phyloP scores from a whole-genome alignment of 1,284 basidiomycete genomes.

The Lignosus rhinocerotis region DNA sequence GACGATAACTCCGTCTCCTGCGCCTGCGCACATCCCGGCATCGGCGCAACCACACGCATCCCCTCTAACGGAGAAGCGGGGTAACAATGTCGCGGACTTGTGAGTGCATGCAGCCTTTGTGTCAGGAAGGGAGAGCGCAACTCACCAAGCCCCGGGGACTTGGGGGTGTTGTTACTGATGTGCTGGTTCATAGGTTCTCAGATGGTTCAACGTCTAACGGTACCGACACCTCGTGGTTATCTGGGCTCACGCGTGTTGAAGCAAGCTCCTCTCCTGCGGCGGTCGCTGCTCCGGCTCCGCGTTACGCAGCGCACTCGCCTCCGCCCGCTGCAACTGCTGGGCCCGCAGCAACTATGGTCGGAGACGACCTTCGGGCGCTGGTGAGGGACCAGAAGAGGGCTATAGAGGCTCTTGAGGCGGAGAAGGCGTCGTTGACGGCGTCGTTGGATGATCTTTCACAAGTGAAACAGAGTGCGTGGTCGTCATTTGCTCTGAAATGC shows the following conservation, averaged over 20 bases:
- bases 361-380: conserved; percentile 35
- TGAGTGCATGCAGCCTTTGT: conserved; percentile 25
- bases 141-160: conserved; percentile 1
- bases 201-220: conserved; percentile 20
- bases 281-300: conserved; percentile 28
- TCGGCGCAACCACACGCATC: conserved; percentile 25
- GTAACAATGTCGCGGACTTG: conserved; percentile 30
- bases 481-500: not conserved
- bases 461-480: conserved; percentile 50
- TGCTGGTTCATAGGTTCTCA: conserved; percentile 27
- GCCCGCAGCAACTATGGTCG: conserved; percentile 19
- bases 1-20: conserved; percentile 4
- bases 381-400: conserved; percentile 62
- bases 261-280: conserved; percentile 25
- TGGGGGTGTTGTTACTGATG: not conserved
- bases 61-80: conserved; percentile 20
- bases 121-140: not conserved
- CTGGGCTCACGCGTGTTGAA: conserved; percentile 54
- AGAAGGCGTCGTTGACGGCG: conserved; percentile 60
- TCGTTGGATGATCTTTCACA: conserved; percentile 37
- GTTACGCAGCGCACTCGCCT: conserved; percentile 15
- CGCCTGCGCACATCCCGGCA: conserved; percentile 43
- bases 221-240: conserved; percentile 54
- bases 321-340: conserved; percentile 13
- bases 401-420: conserved; percentile 66